phyloP scores from a whole-genome alignment of 2,329 filamentous ascomycete genomes.

The Colletotrichum tamarilloi region DNA sequence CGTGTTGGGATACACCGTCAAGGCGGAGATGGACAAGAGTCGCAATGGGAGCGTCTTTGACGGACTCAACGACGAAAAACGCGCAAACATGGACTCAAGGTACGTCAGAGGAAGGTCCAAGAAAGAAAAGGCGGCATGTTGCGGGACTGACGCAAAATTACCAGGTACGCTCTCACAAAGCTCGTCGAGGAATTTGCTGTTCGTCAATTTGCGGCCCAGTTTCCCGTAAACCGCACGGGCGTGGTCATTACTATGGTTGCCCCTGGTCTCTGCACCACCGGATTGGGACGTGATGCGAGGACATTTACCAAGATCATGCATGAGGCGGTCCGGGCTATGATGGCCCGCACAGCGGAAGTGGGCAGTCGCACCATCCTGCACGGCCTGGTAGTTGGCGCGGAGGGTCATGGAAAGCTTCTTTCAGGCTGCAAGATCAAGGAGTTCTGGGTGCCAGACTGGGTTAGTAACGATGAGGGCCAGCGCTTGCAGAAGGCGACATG shows the following conservation, averaged over 20 bases:
- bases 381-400: constrained; percentile 38
- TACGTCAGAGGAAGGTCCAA: neutral
- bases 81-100: constrained; percentile 21
- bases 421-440: constrained; percentile 42
- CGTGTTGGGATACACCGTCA: constrained; percentile 28
- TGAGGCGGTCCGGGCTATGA: neutral
- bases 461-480: constrained; percentile 12
- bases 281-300: constrained; percentile 29
- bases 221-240: constrained; percentile 41
- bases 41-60: constrained; percentile 40
- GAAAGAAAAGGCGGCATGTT: neutral
- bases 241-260: constrained; percentile 46
- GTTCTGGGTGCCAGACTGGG: constrained; percentile 35
- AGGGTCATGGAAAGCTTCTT: constrained; percentile 43
- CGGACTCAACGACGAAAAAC: constrained; percentile 42
- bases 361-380: constrained; percentile 44
- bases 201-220: constrained; percentile 41
- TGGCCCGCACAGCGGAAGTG: constrained; percentile 41
- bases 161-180: constrained; percentile 44
- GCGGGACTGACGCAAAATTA: no score
- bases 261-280: constrained; percentile 46
- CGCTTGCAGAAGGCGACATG: constrained; percentile 15
- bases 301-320: constrained; percentile 3
- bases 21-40: constrained; percentile 36
- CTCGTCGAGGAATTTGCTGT: constrained; percentile 41